Conservation (phyloP, 345 rosid genomes). For the Hibiscus mutabilis region DNA sequence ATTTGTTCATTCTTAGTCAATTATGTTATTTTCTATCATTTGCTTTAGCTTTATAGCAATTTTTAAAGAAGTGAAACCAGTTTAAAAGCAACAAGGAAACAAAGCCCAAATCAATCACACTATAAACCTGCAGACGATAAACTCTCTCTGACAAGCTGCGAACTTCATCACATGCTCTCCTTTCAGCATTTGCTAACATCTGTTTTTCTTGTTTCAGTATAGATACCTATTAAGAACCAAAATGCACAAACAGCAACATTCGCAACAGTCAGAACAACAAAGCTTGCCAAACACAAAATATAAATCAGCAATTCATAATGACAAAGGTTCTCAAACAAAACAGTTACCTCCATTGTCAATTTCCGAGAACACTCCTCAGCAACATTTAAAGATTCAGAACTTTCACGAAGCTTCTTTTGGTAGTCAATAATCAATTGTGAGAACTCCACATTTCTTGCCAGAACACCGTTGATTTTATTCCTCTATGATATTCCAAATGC, state of each 20-base stretch:
- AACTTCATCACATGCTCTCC: constrained; percentile 86
- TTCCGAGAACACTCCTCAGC: constrained; percentile 78
- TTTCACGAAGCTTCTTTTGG: constrained; percentile 75
- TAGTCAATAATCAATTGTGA: constrained; percentile 72
- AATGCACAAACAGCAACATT: constrained; percentile 14
- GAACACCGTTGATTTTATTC: constrained; percentile 48
- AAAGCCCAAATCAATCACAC: constrained; percentile 4
- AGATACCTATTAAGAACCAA: constrained; percentile 43
- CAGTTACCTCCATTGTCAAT: constrained; percentile 71
- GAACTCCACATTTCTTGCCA: constrained; percentile 85
- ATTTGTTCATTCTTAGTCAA: not conserved
- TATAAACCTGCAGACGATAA: constrained; percentile 69
- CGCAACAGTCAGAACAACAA: constrained; percentile 1
- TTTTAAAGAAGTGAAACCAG: not conserved
- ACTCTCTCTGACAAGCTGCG: constrained; percentile 73
- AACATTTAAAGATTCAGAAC: constrained; percentile 56
- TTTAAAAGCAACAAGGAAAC: not conserved
- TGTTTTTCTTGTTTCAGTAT: constrained; percentile 76
- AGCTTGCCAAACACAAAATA: not conserved
- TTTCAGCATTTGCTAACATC: constrained; percentile 71
- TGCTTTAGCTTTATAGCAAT: not conserved
- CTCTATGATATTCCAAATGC: constrained; percentile 40
- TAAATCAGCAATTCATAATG: constrained; percentile 3
- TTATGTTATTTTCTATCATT: not conserved
- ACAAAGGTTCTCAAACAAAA: not conserved